phyloP scores from a whole-genome alignment of 495 filamentous ascomycete species.

The Peziza echinospora region DNA sequence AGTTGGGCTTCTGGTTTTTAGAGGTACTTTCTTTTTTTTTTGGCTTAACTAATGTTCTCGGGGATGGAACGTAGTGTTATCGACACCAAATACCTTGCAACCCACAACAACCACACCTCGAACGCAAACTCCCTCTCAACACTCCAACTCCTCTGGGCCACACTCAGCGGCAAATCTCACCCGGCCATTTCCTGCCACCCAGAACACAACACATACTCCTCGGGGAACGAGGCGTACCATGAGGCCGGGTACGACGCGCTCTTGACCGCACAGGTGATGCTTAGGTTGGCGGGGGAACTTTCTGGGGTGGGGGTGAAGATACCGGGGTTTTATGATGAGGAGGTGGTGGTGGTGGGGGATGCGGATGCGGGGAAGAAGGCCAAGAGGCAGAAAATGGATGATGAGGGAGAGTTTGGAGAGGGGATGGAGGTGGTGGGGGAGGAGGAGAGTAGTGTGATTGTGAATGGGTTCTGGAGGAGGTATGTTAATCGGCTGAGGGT shows the following conservation, averaged over 20 bases:
- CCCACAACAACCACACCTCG: constrained; percentile 22
- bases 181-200: constrained; percentile 6
- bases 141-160: constrained; percentile 23
- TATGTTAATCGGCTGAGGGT: constrained; percentile 45
- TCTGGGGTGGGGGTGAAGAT: constrained; percentile 2
- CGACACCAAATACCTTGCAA: constrained; percentile 61
- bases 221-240: constrained; percentile 21
- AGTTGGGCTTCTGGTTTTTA: too few species aligned
- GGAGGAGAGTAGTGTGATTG: constrained; percentile 10
- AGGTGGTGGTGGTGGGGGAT: neutral
- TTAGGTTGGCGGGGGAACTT: constrained; percentile 19
- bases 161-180: constrained; percentile 8
- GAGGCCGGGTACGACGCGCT: constrained; percentile 56
- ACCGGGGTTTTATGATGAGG: neutral
- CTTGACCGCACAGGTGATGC: constrained; percentile 37
- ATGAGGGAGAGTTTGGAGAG: constrained; percentile 3
- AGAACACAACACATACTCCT: constrained; percentile 3
- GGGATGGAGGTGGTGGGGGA: constrained; percentile 1
- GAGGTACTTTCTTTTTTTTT: too few species aligned
- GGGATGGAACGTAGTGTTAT: constrained; percentile 33
- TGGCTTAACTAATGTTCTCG: too few species aligned
- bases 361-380: neutral
- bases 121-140: constrained; percentile 25
- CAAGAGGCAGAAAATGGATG: constrained; percentile 3
- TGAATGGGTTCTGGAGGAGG: constrained; percentile 32